Evolutionary conservation across 139 green algal genomes (phyloP).

Genomic region (Picochlorum sp.): DNA sequence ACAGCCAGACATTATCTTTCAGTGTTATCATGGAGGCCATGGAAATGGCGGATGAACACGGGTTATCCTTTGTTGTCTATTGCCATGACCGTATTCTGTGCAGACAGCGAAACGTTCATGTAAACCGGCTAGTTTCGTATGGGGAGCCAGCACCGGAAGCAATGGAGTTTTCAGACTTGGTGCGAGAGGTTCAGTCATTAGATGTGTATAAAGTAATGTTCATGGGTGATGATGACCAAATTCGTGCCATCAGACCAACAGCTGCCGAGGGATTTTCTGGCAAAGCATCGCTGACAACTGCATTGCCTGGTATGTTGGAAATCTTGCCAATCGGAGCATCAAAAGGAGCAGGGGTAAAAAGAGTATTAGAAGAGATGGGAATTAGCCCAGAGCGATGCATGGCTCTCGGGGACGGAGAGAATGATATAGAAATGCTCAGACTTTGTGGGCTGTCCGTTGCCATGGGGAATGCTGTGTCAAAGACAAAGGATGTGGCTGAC

Average conservation of each 20-base stretch:
- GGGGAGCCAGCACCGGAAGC: constrained; percentile 50
- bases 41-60: constrained; percentile 29
- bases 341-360: constrained; percentile 47
- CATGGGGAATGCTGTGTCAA: constrained; percentile 68
- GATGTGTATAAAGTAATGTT: constrained; percentile 58
- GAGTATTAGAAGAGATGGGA: constrained; percentile 33
- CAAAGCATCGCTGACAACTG: constrained; percentile 38
- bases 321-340: constrained; percentile 51
- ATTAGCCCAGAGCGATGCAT: constrained; percentile 41
- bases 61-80: constrained; percentile 44
- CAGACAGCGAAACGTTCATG: constrained; percentile 44
- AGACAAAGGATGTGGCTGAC: constrained; percentile 31
- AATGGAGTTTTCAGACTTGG: constrained; percentile 6
- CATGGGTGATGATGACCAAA: constrained; percentile 29
- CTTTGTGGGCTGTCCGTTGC: constrained; percentile 44
- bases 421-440: constrained; percentile 83
- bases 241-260: constrained; percentile 5
- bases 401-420: constrained; percentile 81
- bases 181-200: neutral
- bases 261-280: constrained; percentile 20
- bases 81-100: constrained; percentile 58
- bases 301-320: constrained; percentile 83
- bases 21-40: constrained; percentile 37
- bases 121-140: constrained; percentile 65
- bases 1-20: constrained; percentile 26